Base-by-base conservation (phyloP, 1,284 basidiomycete species). In the Pyrrhoderma lamaoense region DNA sequence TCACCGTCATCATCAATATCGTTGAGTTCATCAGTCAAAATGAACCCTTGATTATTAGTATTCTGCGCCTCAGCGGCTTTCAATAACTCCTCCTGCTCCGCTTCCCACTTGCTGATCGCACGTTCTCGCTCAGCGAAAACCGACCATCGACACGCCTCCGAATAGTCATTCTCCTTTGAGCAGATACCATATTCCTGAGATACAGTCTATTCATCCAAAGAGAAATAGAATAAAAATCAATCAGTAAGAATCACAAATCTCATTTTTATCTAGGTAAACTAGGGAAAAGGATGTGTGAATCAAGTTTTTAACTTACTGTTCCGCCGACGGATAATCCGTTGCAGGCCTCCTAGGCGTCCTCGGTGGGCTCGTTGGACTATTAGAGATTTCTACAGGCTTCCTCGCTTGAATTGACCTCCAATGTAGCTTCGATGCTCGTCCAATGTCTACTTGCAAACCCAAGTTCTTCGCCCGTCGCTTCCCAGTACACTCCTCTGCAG, bases 381-480 rank as follows among this genome's bases (percentile, higher is more conserved):
- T 21, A 16, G 53, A 51, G n/a, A 55, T 21, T 3, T 45, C 21
- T 8, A 51, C 53, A 2, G 53, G 53, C 13, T 27, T 44, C 16
- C 53, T 48, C 4, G 49, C 49, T 45, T 55, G 53, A n/a, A 55
- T 55, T 2, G 53, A 51, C 2, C 45, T 42, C 53, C 53, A 55
- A 23, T 51, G 44, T 3, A 55, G 45, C 21, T 45, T 25, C 39
- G 47, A 51, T 8, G 79, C 79, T 35, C 64, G 65, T 8, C 58
- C 47, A 23, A 69, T 69, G 60, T 76, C 65, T 40, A 81, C 62
- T 25, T 54, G 56, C 7, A 80, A 71, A 8, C 70, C 66, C 11
- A 73, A 67, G 21, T 59, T 56, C 16, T 54, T 56, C 8, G 79
- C 79, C 23, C 65, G 71, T 2, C 60, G 67, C 44, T 70, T 71